Evolutionary conservation across 169 alveolate genomes (phyloP), one percentile per base, ranked within the genome.

Genomic region (Hepatocystis sp.): DNA sequence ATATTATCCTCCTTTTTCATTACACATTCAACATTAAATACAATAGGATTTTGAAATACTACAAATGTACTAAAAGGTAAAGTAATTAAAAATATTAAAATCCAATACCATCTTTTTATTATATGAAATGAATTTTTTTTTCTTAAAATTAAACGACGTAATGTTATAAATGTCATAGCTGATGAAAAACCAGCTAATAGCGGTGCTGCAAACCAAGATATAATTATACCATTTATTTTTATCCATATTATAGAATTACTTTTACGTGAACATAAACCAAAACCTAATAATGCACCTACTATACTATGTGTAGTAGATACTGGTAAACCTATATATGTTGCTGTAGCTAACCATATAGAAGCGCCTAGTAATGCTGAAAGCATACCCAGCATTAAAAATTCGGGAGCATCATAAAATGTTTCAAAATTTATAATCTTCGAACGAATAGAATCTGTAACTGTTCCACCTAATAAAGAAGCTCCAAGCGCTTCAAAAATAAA

Each of bases 241-340:
- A 21, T 44, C 97, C 97, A 95, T 28, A 88, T 61, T 17, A 95
- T 85, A 4, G 96, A 93, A 10, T 89, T 56, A 2, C 55, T 52
- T 11, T 91, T 61, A 0, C 97, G 96, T 15, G 96, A 68, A 11
- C 95, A 94, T 39, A 95, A 56, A 19, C 96, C 97, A 81, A 94
- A 91, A 10, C 97, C 97, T n/a, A 93, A 68, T 23, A 95, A 85
- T 3, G 96, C 93, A 2, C 97, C 97, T 8, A 95, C 64, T 40
- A 95, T 93, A 49, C 96, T 78, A 58, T 94, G 97, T 7, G 97
- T 94, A 8, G 97, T 95, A n/a, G 97, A 95, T 2, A 95, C 97
- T 0, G 97, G 97, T 27, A 94, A 56, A 11, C 95, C 94, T 13
- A 90, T 17, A 46, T 47, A 61, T 11, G 96, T 91, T 4, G 97